Base-by-base conservation (phyloP, 2,329 filamentous ascomycete genomes). In the Cladophialophora chaetospira region DNA sequence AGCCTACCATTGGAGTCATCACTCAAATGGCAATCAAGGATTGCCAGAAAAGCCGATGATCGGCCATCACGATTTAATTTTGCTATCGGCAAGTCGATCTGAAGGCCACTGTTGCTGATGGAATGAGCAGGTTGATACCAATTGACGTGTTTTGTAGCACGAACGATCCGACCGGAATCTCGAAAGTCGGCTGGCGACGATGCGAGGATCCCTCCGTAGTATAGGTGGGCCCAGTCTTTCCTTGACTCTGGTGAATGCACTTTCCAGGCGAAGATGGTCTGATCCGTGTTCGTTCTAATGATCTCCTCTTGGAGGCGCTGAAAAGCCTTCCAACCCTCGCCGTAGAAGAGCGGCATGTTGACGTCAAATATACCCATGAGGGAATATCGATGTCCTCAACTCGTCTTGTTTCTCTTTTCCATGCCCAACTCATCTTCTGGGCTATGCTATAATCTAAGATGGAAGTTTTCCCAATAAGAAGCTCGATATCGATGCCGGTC, bases 231-330 rank as follows among this genome's bases (percentile, higher is more conserved):
- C 8, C 8, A 33, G 13, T 6, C 13, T 6, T 17, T 15, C 9
- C 6, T 9, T n/a, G 5, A 15, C 6, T 5, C 28, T 5, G n/a
- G n/a, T n/a, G n/a, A n/a, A n/a, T n/a, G 8, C n/a, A 38, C 15
- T 15, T n/a, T 11, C 35, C 35, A 38, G 5, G 35, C 35, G 35
- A 38, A 38, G n/a, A 38, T 38, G 35, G 35, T 9, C 15, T 38
- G 35, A 38, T 38, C 35, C 5, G 6, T 17, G 15, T 17, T 38
- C 8, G 35, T 38, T 35, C 63, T 66, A 50, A 70, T 63, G 4
- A 70, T 69, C 40, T 70, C 68, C 50, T 70, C 65, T 52, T 70
- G 68, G 0, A 71, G 63, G 8, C 69, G 47, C 5, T 61, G 48
- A 36, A 69, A 70, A 1, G 67, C 65, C 19, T 50, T 42, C 31